Evolutionary conservation across 2,329 filamentous ascomycete species (phyloP), one percentile per base, ranked within the genome.

Genomic region (Epichloe gansuensis): DNA sequence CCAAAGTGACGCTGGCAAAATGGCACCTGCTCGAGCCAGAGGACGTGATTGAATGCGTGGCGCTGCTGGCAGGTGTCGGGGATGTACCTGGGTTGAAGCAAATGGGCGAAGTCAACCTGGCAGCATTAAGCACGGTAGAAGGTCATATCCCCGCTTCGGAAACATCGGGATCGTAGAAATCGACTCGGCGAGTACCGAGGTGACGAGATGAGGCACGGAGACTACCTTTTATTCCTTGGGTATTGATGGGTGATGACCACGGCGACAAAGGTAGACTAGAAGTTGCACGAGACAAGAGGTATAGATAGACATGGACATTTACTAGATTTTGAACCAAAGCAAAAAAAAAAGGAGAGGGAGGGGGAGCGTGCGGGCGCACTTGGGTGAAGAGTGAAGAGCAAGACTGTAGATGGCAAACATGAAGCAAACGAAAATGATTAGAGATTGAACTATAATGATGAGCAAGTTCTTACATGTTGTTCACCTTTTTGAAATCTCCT

Each of bases 1-100:
- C 86, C 52, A 96, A 96, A 75, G 85, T 90, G 63, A 97, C 93
- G 2, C 75, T 94, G 52, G 93, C 93, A 15, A 83, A 82, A 59
- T 96, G 88, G 84, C 91, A 96, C 68, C 72, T 97, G 11, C 76
- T 94, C 8, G 91, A 96, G 66, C 90, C 93, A 0, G 75, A 82
- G 54, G 91, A 97, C 67, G 90, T 97, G 52, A 85, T 97, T 60
- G 84, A 87, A 58, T 77, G 74, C 55, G 72, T 80, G 38, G 73
- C 78, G 4, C 70, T 84, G 25, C 71, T 85, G 23, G 74, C 75
- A 0, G 76, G 73, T 4, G 72, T 74, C 47, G 67, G 63, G n/a
- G 63, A 67, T 6, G 63, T 64, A 1, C 69, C 69, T 5, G 64
- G 62, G 12, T 65, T 67, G 12, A 67, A 70, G 44, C 60, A 67